A percentile compares a stretch with the other conserved stretches of the same genome.
Conservation (phyloP, 257 asterid species). For the Pogostemon cablin region DNA sequence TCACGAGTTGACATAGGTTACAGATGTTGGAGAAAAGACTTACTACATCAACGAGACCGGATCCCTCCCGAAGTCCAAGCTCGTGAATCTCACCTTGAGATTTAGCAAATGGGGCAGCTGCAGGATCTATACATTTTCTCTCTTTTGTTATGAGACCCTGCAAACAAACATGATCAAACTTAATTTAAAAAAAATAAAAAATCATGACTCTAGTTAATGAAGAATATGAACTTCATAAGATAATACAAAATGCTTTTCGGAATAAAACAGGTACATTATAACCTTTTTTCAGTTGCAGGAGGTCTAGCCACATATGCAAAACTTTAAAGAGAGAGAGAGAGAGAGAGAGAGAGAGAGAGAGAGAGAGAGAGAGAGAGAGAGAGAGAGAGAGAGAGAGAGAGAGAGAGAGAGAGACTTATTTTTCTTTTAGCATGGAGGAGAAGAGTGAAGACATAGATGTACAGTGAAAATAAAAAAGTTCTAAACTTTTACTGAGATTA, state of each 20-base stretch:
- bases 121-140: slow-evolving; percentile 84
- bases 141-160: slow-evolving; percentile 96
- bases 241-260: not conserved
- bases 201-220: too few relatives aligned
- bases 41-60: slow-evolving; percentile 87
- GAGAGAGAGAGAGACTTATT: too few relatives aligned
- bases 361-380: too few relatives aligned
- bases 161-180: slow-evolving; percentile 36
- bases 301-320: not conserved
- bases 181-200: slow-evolving; percentile 3
- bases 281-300: slow-evolving; percentile 3
- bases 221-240: slow-evolving; percentile 10
- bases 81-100: slow-evolving; percentile 56
- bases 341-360: too few relatives aligned
- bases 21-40: slow-evolving; percentile 34
- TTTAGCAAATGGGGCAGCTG: slow-evolving; percentile 94
- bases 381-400: too few relatives aligned
- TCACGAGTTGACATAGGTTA: slow-evolving; percentile 20
- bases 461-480: not conserved
- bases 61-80: slow-evolving; percentile 90
- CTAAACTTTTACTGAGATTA: not conserved
- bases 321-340: too few relatives aligned
- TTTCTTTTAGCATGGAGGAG: not conserved
- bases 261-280: not conserved
- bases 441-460: not conserved